phyloP scores from a whole-genome alignment of 345 rosid species.

The Schrenkiella parvula region DNA sequence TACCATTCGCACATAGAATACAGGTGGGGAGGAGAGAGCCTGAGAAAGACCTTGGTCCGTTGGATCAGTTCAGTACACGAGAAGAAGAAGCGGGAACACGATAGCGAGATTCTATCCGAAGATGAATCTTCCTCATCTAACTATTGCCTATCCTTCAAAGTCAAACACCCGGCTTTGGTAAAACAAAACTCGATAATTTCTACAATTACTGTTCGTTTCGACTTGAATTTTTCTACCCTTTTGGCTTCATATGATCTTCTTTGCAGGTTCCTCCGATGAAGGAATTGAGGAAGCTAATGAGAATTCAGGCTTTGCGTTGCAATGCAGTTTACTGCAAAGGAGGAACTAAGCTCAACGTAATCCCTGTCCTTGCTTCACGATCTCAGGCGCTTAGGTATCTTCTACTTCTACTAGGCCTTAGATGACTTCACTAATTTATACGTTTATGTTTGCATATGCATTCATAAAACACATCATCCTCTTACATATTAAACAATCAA shows the following conservation, averaged over 20 bases:
- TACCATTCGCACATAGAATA: slow-evolving; percentile 68
- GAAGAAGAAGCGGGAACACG: slow-evolving; percentile 35
- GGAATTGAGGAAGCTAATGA: slow-evolving; percentile 58
- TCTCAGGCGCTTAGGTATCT: slow-evolving; percentile 70
- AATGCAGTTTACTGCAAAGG: slow-evolving; percentile 57
- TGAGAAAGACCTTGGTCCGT: slow-evolving; percentile 62
- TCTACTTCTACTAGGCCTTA: not conserved
- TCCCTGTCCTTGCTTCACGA: slow-evolving; percentile 71
- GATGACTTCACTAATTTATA: not conserved
- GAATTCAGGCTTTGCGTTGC: slow-evolving; percentile 68
- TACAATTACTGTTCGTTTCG: too few relatives aligned
- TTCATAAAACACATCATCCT: not conserved
- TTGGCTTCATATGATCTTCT: not conserved
- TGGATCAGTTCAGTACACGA: slow-evolving; percentile 55
- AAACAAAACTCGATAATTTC: not conserved
- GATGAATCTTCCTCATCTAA: slow-evolving; percentile 50
- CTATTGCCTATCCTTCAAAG: slow-evolving; percentile 50
- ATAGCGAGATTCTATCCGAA: slow-evolving; percentile 39
- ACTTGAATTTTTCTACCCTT: not conserved
- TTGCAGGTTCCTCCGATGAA: slow-evolving; percentile 50
- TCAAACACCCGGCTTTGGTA: slow-evolving; percentile 45
- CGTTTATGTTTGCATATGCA: not conserved
- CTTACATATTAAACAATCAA: not conserved
- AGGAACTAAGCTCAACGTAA: slow-evolving; percentile 51
- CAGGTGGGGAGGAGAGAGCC: slow-evolving; percentile 73